These are phyloP conservation scores for Spergularia azorica DNA, from an alignment of 179 eudicot genomes.

Conservation along the genomic window DNA sequence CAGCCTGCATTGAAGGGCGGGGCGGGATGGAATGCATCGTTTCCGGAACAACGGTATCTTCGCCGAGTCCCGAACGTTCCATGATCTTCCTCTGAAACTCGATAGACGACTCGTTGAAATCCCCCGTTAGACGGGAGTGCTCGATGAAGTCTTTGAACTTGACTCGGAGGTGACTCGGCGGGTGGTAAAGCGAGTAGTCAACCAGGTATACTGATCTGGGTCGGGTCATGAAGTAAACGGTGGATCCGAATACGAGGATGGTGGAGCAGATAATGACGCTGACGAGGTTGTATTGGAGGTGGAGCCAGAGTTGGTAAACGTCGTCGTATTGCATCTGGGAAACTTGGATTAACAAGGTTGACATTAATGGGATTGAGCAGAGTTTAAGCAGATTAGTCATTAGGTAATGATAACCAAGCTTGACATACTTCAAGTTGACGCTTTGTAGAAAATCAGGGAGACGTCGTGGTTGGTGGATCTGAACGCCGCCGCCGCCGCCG, in stretches of 20 bases:
- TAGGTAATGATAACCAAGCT: constrained; percentile 67
- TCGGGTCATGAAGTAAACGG: constrained; percentile 61
- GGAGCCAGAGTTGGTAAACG: constrained; percentile 48
- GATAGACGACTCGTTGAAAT: constrained; percentile 55
- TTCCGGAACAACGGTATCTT: constrained; percentile 66
- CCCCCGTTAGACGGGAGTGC: constrained; percentile 46
- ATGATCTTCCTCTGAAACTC: constrained; percentile 73
- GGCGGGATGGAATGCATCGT: constrained; percentile 68
- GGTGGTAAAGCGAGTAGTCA: constrained; percentile 59
- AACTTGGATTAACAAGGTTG: constrained; percentile 33
- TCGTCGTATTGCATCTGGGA: constrained; percentile 60
- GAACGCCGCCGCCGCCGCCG: constrained; percentile 20
- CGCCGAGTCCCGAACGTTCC: constrained; percentile 66
- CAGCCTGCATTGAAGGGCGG: constrained; percentile 57
- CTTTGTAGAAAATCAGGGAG: constrained; percentile 65
- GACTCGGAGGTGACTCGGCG: constrained; percentile 45
- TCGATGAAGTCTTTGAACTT: constrained; percentile 38
- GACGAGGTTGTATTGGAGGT: constrained; percentile 57
- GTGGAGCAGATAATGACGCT: constrained; percentile 38
- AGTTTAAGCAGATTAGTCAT: constrained; percentile 55
- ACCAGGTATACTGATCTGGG: constrained; percentile 59
- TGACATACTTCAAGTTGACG: constrained; percentile 66
- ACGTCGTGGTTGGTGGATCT: constrained; percentile 42
- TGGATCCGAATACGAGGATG: constrained; percentile 53
- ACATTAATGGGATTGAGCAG: constrained; percentile 52